A percentile compares a stretch with the other conserved stretches of the same genome.
These are phyloP conservation scores for Stropharia rugosoannulata DNA, from an alignment of 768 basidiomycete species.

Conservation along the genomic window DNA sequence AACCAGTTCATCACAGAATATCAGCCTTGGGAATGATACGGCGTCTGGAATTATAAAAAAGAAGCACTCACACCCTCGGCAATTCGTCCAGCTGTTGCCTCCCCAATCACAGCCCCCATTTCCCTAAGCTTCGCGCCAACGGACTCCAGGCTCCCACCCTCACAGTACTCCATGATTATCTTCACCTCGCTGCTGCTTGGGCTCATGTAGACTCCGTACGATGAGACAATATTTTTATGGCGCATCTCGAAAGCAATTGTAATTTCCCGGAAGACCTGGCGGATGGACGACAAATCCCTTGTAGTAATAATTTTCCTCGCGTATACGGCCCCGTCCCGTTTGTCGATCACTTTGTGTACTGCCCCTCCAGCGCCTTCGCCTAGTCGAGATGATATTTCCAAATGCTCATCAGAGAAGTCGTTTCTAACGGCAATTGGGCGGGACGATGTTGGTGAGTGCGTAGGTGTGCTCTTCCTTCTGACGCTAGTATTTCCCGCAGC, in stretches of 20 bases:
- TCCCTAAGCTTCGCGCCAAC: slow-evolving; percentile 82
- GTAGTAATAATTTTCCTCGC: slow-evolving; percentile 95
- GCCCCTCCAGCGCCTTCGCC: slow-evolving; percentile 97
- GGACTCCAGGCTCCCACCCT: slow-evolving; percentile 86
- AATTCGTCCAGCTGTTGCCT: slow-evolving; percentile 85
- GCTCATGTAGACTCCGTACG: slow-evolving; percentile 89
- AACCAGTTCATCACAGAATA: too few species aligned
- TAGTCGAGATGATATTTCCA: slow-evolving; percentile 74
- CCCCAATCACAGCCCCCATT: slow-evolving; percentile 75
- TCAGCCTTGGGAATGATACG: too few species aligned
- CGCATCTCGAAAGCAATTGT: slow-evolving; percentile 80
- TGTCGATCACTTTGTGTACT: slow-evolving; percentile 89
- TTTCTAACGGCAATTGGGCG: slow-evolving; percentile 1
- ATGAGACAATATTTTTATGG: slow-evolving; percentile 86
- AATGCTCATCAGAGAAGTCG: slow-evolving; percentile 52
- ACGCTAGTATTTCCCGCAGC: background rate
- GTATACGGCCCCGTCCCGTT: slow-evolving; percentile 72
- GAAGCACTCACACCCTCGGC: slow-evolving; percentile 79
- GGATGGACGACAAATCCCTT: slow-evolving; percentile 75
- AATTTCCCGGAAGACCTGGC: slow-evolving; percentile 91
- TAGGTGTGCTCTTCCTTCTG: background rate
- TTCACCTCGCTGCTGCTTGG: slow-evolving; percentile 89
- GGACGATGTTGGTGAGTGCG: background rate
- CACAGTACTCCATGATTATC: slow-evolving; percentile 89
- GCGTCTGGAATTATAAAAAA: too few species aligned